Conservation (phyloP, 176 grass and related monocot genomes). For the Chloris gayana region DNA sequence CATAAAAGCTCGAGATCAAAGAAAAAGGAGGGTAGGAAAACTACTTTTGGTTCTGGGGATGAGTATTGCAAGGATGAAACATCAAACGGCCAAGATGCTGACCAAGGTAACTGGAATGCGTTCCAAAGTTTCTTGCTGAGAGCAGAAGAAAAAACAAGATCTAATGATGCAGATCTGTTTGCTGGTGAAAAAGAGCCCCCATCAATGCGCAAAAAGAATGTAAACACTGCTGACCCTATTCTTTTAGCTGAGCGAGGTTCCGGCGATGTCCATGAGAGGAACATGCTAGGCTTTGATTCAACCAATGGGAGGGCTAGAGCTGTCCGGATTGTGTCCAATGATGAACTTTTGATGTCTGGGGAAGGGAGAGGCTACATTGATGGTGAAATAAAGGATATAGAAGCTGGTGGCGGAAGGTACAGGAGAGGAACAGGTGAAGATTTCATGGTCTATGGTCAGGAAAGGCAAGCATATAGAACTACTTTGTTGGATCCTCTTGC, state of each 20-base stretch:
- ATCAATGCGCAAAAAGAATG: constrained; percentile 54
- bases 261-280: constrained; percentile 47
- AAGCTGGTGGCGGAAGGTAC: constrained; percentile 65
- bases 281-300: constrained; percentile 58
- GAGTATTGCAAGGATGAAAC: constrained; percentile 51
- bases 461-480: constrained; percentile 50
- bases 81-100: constrained; percentile 49
- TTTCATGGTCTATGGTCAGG: constrained; percentile 71
- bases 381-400: constrained; percentile 81
- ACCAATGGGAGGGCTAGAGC: constrained; percentile 63
- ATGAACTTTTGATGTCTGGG: constrained; percentile 72
- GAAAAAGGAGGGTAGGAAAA: constrained; percentile 61
- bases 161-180: constrained; percentile 67
- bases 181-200: constrained; percentile 61
- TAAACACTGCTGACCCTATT: constrained; percentile 60
- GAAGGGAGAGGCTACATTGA: constrained; percentile 51
- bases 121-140: constrained; percentile 91
- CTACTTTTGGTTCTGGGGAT: constrained; percentile 52
- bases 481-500: constrained; percentile 72
- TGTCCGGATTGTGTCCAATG: constrained; percentile 56
- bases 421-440: constrained; percentile 65
- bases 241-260: constrained; percentile 64
- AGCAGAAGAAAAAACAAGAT: constrained; percentile 77
- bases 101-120: constrained; percentile 87
- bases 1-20: constrained; percentile 66